A percentile compares a stretch with the other conserved stretches of the same genome.
Evolutionary conservation across 345 rosid species (phyloP).

Genomic region (Brassica nigra): DNA sequence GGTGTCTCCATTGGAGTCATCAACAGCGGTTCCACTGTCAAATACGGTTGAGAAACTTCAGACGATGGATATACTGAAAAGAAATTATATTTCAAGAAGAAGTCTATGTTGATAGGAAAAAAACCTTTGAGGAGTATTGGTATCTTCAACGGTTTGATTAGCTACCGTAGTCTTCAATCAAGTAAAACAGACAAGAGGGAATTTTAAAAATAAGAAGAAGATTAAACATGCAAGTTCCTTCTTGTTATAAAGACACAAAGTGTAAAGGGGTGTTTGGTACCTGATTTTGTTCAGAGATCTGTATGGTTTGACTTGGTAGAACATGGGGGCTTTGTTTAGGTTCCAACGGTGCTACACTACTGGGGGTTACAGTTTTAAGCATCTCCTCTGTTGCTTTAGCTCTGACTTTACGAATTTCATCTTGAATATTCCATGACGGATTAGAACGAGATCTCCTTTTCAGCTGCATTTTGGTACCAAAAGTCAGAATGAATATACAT

Average conservation of each 20-base stretch:
- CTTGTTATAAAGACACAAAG: constrained; percentile 17
- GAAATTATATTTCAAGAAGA: not conserved
- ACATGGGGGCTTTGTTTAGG: constrained; percentile 39
- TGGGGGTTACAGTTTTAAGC: constrained; percentile 54
- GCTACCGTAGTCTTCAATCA: constrained; percentile 35
- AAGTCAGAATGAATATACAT: constrained; percentile 8
- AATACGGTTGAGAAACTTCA: constrained; percentile 8
- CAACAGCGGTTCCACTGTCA: constrained; percentile 34
- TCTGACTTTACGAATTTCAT: constrained; percentile 86
- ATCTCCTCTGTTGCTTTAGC: constrained; percentile 86
- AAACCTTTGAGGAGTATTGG: constrained; percentile 36
- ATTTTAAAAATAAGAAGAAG: not conserved
- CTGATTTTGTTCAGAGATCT: constrained; percentile 34
- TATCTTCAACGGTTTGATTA: constrained; percentile 29
- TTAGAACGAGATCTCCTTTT: constrained; percentile 54
- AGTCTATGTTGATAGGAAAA: constrained; percentile 1
- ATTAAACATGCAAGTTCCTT: constrained; percentile 3
- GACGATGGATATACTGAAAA: not conserved
- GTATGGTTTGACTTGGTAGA: constrained; percentile 27
- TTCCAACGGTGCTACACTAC: constrained; percentile 46
- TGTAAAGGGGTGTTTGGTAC: constrained; percentile 20
- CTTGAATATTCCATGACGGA: constrained; percentile 77
- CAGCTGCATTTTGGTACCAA: constrained; percentile 51
- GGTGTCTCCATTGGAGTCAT: constrained; percentile 19
- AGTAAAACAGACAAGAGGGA: constrained; percentile 22